These are phyloP conservation scores for Fraxinus nigra DNA, from an alignment of 305 asterid species.

Conservation along the genomic window DNA sequence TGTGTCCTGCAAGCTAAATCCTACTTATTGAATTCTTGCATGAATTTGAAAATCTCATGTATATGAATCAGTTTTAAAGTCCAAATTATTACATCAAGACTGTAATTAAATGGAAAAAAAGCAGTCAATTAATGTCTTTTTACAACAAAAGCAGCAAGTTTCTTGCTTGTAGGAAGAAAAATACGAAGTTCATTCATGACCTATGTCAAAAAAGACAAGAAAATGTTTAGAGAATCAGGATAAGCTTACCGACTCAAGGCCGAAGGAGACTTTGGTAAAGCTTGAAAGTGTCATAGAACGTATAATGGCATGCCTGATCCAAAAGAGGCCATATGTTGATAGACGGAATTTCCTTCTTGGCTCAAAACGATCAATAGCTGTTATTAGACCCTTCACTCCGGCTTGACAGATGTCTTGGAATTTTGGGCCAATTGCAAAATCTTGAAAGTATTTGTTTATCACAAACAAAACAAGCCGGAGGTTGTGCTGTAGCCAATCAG, in stretches of 20 bases:
- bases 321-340: constrained; percentile 82
- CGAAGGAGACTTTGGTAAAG: constrained; percentile 84
- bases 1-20: not conserved
- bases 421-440: constrained; percentile 61
- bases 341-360: constrained; percentile 68
- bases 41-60: not conserved
- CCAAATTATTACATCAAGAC: not conserved
- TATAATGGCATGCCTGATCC: constrained; percentile 85
- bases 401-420: constrained; percentile 96
- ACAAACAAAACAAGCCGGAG: constrained; percentile 83
- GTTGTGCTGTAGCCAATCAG: constrained; percentile 67
- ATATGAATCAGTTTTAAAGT: not conserved
- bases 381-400: constrained; percentile 87
- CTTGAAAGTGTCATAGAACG: constrained; percentile 86
- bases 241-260: constrained; percentile 78
- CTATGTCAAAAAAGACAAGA: not conserved
- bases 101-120: not conserved
- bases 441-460: constrained; percentile 86
- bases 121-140: not conserved
- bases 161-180: not conserved
- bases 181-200: not conserved
- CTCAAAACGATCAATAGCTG: constrained; percentile 85
- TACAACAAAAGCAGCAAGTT: not conserved
- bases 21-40: not conserved
- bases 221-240: not conserved